A percentile compares a stretch with the other conserved stretches of the same genome.
These are phyloP conservation scores for Aquanectria penicillioides DNA, from an alignment of 2,329 filamentous ascomycete species.

Conservation along the genomic window DNA sequence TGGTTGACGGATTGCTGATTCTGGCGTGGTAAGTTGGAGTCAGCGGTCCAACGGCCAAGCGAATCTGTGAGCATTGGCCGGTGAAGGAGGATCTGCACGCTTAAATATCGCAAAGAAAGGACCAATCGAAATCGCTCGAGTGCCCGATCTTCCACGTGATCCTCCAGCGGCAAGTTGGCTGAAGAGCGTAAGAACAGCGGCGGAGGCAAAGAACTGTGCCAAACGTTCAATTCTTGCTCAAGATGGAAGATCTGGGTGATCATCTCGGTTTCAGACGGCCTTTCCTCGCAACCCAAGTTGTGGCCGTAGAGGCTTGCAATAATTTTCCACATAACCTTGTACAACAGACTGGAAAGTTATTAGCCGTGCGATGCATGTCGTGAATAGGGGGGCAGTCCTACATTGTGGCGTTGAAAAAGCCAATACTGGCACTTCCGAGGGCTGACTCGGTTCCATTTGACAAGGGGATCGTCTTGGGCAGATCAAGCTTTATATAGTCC, in stretches of 20 bases:
- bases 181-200: not conserved
- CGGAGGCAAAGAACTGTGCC: conserved; percentile 12
- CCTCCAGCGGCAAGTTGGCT: not conserved
- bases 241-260: conserved; percentile 22
- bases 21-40: not conserved
- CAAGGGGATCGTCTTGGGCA: not conserved
- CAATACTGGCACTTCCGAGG: conserved; percentile 7
- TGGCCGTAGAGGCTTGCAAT: conserved; percentile 24
- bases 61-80: conserved; percentile 33
- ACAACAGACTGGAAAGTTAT: conserved; percentile 8
- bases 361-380: accelerated
- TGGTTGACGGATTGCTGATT: not conserved
- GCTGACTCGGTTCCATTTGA: not conserved
- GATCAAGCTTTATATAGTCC: conserved; percentile 24
- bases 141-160: conserved; percentile 16
- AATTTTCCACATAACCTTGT: conserved; percentile 21
- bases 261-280: conserved; percentile 9
- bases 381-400: accelerated
- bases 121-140: conserved; percentile 53
- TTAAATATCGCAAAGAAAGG: conserved; percentile 46
- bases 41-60: not conserved
- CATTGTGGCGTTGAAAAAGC: conserved; percentile 30
- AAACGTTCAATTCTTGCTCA: conserved; percentile 28
- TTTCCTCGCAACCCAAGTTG: conserved; percentile 26
- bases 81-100: conserved; percentile 45